Base-by-base conservation (phyloP, 2,329 filamentous ascomycete genomes). In the Claviceps arundinis region DNA sequence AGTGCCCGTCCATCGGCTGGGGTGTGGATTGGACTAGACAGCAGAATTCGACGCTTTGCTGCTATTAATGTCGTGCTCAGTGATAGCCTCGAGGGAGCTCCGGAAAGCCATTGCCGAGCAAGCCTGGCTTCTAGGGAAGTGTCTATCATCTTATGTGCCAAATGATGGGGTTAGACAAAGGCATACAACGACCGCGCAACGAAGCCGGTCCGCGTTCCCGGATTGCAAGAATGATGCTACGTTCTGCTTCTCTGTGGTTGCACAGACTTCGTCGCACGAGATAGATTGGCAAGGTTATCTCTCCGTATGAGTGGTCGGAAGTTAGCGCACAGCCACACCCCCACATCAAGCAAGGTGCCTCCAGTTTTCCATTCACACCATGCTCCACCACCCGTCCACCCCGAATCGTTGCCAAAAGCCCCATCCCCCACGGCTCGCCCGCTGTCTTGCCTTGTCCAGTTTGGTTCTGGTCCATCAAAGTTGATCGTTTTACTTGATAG, bases 391-490 rank as follows among this genome's bases (percentile, higher is more conserved):
- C 26, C 26, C 14, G 4, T 4, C 30, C 22, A 45, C 42, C 22
- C 50, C 17, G 34, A 19, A 17, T 30, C 44, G 38, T 34, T 26
- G 24, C 22, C 30, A 14, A 26, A 50, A 43, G 44, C 51, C 52
- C 43, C 49, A 47, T 9, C 52, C 45, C 34, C 45, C 34, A 48
- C 44, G 37, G 40, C 50, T 47, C 47, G 46, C 46, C 50, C 50
- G 45, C 16, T 49, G 24, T 51, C 44, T 54, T 42, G 37, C 41
- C 30, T 48, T 48, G 52, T 45, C 52, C 38, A 54, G 51, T 41
- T 14, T 43, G 41, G 41, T 24, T n/a, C 41, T 52, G 50, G 38
- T 34, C 22, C 24, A 26, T 34, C 44, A 24, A 22, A 26, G 37
- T 41, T 16, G 26, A 22, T 41, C 37, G 22, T 4, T 38, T 41